phyloP scores from a whole-genome alignment of 1,139 yeast species.

The Yamadazyma sp. region DNA sequence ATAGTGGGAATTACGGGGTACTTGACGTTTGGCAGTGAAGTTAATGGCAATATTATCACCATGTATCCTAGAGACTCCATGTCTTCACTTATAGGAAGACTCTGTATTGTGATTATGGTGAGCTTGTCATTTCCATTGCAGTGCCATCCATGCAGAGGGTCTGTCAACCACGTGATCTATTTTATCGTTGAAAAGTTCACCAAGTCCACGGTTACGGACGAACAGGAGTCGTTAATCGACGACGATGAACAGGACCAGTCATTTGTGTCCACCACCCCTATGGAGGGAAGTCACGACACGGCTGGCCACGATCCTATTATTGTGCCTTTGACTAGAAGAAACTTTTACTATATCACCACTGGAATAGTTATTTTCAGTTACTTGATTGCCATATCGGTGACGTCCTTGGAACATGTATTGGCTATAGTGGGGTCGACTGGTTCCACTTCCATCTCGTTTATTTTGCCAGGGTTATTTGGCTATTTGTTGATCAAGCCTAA shows the following conservation, averaged over 20 bases:
- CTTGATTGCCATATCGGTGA: constrained; percentile 71
- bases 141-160: constrained; percentile 77
- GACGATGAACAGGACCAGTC: constrained; percentile 36
- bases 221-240: constrained; percentile 23
- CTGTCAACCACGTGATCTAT: constrained; percentile 66
- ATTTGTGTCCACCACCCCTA: constrained; percentile 46
- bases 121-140: constrained; percentile 71
- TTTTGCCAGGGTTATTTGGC: constrained; percentile 89
- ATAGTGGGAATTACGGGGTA: constrained; percentile 83
- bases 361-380: constrained; percentile 63
- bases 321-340: constrained; percentile 51
- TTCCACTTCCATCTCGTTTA: constrained; percentile 88
- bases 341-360: constrained; percentile 66
- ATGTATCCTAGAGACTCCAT: constrained; percentile 61
- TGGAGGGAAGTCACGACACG: constrained; percentile 51
- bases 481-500: constrained; percentile 59
- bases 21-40: constrained; percentile 76
- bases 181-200: constrained; percentile 23
- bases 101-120: constrained; percentile 69
- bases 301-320: constrained; percentile 52
- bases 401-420: constrained; percentile 78
- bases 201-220: constrained; percentile 3
- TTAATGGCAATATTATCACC: constrained; percentile 67
- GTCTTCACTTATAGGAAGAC: constrained; percentile 64
- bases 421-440: constrained; percentile 97